Base-by-base conservation (phyloP, 2,329 filamentous ascomycete species). In the Grosmannia huntii region DNA sequence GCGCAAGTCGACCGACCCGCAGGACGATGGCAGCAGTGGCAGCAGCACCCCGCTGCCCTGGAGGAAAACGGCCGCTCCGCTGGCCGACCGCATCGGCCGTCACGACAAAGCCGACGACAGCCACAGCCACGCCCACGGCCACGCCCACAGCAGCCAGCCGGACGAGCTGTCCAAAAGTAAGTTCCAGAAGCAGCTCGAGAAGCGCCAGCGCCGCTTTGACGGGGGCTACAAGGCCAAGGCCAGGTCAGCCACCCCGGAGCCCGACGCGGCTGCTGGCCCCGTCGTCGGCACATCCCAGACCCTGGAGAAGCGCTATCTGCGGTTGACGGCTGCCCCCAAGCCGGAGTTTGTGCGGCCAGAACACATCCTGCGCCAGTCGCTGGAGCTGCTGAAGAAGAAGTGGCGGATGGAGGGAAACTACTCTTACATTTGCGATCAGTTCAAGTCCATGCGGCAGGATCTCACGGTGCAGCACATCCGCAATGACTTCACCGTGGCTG, bases 371-470 rank as follows among this genome's bases (percentile, higher is more conserved):
- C 84, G 86, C 64, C 85, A 94, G 73, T 91, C 92, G 6, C 74
- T 99, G 71, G 89, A 95, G 65, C 75, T 95, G 54, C 76, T 99
- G 63, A 95, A 95, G 76, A 88, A 86, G 75, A 97, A 95, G 74
- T 99, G 94, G 94, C 87, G 85, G 69, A 83, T 85, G 65, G 90
- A 96, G 66, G 86, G 85, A 74, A 96, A 97, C 73, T 99, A 99
- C 73, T 85, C 84, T 65, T 99, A 96, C 74, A 95, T 96, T 63
- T 97, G 94, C 81, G 91, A 99, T 70, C 94, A 99, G 79, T 95
- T 99, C 80, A 99, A 99, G 73, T 96, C 94, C 19, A 81, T 99
- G 71, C 89, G 94, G 61, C 94, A 99, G 78, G 94, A 99, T 76
- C 80, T 99, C 70, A 99, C 94, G 46, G 94, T 99, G 58, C 94